Base-by-base conservation (phyloP, 306 rosid species). In the Vigna unguiculata region DNA sequence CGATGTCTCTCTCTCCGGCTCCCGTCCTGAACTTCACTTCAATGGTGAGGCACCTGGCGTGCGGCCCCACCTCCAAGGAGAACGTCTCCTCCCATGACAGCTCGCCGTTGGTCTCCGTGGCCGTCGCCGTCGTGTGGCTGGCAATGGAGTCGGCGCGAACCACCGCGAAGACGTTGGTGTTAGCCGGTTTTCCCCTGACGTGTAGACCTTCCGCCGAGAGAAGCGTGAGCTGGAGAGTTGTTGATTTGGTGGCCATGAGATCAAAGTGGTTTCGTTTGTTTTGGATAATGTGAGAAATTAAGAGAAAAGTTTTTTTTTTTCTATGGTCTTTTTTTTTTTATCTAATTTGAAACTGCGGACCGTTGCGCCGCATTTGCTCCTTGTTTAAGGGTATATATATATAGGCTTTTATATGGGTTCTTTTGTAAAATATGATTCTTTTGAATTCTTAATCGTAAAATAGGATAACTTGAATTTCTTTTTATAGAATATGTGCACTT, bases 31-130 rank as follows among this genome's bases (percentile, higher is more conserved):
- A 76, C 74, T 78, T 86, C 15, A 91, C 90, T 36, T 85, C 87
- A 3, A 89, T 22, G 1, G 85, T 78, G 2, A 89, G 0, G 24
- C 57, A 62, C 58, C 59, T 65, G 1, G 82, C 83, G 15, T 65
- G 65, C n/a, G 13, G 7, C 6, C 87, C 82, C 34, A 91, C 5
- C 1, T 87, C 81, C 43, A 89, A n/a, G 40, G 32, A 1, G 6
- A 87, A 43, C 58, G 80, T 86, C 59, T 89, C 76, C 60, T 83
- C 85, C 93, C 92, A 91, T 9, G 20, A 10, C 0, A 83, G 87
- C 54, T 48, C 53, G 20, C 84, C 73, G 32, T 54, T 73, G 8
- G 9, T 43, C 21, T 59, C 83, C 51, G 45, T 70, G 10, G 70
- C 83, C 43, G 49, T 76, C 16, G 73, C 49, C 11, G 91, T 84